phyloP scores from a whole-genome alignment of 345 rosid genomes.

The Bruguiera sexangula region DNA sequence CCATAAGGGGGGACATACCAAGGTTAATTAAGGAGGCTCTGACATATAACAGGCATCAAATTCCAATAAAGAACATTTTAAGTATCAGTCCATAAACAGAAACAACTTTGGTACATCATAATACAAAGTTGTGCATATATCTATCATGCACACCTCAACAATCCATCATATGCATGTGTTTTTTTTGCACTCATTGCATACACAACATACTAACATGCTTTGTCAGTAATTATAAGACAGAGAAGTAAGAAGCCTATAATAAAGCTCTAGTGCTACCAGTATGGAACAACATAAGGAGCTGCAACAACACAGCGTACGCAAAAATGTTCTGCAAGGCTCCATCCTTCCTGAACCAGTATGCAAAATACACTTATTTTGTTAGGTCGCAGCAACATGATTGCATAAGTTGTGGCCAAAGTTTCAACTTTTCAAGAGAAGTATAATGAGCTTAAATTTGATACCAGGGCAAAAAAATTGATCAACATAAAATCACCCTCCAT shows the following conservation, averaged over 20 bases:
- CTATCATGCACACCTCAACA: too few species aligned
- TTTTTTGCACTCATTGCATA: too few species aligned
- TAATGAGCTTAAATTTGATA: slow-evolving; percentile 19
- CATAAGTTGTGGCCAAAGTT: neutral
- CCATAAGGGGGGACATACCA: neutral
- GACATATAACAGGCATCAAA: neutral
- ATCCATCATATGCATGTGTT: too few species aligned
- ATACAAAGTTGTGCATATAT: too few species aligned
- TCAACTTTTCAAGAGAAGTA: slow-evolving; percentile 9
- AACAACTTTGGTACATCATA: too few species aligned
- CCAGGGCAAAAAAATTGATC: slow-evolving; percentile 90
- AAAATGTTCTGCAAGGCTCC: slow-evolving; percentile 89
- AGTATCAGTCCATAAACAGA: too few species aligned
- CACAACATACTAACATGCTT: too few species aligned
- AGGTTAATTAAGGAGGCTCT: neutral
- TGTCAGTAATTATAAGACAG: neutral
- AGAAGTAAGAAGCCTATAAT: neutral
- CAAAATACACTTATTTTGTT: slow-evolving; percentile 5
- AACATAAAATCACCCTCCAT: slow-evolving; percentile 61
- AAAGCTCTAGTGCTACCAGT: slow-evolving; percentile 49
- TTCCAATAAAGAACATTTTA: neutral
- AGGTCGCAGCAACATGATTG: neutral
- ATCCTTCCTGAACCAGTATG: slow-evolving; percentile 64
- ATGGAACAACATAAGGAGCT: slow-evolving; percentile 94
- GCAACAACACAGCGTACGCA: slow-evolving; percentile 64